These are phyloP conservation scores for Aureobasidium pullulans DNA, from an alignment of 2,329 filamentous ascomycete genomes.

Conservation along the genomic window DNA sequence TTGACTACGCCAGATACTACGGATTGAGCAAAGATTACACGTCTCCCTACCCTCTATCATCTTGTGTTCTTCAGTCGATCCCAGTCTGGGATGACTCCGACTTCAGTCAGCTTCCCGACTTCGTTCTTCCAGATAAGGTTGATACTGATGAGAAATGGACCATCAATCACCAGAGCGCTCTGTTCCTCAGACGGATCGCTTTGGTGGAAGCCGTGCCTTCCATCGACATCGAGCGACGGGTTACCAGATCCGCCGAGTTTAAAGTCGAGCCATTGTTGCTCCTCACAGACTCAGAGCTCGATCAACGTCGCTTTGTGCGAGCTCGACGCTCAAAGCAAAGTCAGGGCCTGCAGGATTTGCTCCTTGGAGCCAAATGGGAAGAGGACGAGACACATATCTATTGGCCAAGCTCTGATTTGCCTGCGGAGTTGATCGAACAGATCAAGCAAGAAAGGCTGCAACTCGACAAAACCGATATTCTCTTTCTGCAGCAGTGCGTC, in stretches of 20 bases:
- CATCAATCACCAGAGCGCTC: conserved; percentile 10
- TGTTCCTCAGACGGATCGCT: conserved; percentile 20
- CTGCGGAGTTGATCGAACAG: conserved; percentile 21
- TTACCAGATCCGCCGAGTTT: conserved; percentile 7
- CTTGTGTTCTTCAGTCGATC: conserved; percentile 14
- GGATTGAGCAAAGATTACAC: conserved; percentile 34
- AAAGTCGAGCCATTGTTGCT: conserved; percentile 40
- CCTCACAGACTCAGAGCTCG: conserved; percentile 33
- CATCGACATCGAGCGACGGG: neutral
- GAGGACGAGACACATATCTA: conserved; percentile 35
- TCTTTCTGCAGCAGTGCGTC: conserved; percentile 3
- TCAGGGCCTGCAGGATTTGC: conserved; percentile 22
- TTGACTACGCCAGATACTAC: conserved; percentile 43
- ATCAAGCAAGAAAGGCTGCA: conserved; percentile 29
- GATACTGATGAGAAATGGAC: conserved; percentile 25
- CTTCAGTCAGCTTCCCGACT: conserved; percentile 17
- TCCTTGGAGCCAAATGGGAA: conserved; percentile 30
- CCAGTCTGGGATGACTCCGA: conserved; percentile 18
- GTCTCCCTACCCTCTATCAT: conserved; percentile 22
- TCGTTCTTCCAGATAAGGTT: conserved; percentile 24
- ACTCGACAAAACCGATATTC: conserved; percentile 25
- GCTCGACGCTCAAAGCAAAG: conserved; percentile 13
- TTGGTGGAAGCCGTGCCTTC: neutral
- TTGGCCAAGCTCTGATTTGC: conserved; percentile 25
- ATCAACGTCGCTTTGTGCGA: conserved; percentile 30